Percentiles rank a stretch among this genome's conserved stretches.
Conservation (phyloP, 192 early-diverging fungal species). For the Anaeromyces robustus region DNA sequence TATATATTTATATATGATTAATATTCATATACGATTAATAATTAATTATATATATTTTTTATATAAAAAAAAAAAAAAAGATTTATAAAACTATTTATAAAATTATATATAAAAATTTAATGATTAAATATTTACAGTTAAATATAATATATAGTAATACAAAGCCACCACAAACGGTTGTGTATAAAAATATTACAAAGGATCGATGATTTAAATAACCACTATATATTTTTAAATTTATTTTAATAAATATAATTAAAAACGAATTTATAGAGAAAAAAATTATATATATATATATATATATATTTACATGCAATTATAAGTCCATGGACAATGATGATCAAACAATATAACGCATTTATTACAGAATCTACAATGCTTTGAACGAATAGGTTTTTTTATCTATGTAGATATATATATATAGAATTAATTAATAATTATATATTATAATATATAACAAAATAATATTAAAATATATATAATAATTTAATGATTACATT, state of each 20-base stretch:
- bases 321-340: constrained; percentile 90
- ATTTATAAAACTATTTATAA: no score
- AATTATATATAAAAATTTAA: no score
- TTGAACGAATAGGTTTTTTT: constrained; percentile 71
- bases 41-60: no score
- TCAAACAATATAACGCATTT: constrained; percentile 89
- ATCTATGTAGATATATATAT: constrained; percentile 20
- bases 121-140: background rate
- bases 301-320: background rate
- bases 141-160: background rate
- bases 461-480: no score
- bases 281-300: background rate
- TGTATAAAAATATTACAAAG: background rate
- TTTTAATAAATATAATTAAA: no score
- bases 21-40: no score
- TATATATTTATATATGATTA: no score
- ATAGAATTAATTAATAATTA: no score
- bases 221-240: background rate
- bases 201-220: background rate
- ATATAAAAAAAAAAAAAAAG: no score
- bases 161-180: background rate
- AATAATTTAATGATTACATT: constrained; percentile 20
- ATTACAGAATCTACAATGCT: constrained; percentile 87
- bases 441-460: no score
- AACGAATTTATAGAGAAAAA: no score